These are phyloP conservation scores for Apophysomyces trapeziformis DNA, from an alignment of 371 early-diverging fungal genomes.

Conservation along the genomic window DNA sequence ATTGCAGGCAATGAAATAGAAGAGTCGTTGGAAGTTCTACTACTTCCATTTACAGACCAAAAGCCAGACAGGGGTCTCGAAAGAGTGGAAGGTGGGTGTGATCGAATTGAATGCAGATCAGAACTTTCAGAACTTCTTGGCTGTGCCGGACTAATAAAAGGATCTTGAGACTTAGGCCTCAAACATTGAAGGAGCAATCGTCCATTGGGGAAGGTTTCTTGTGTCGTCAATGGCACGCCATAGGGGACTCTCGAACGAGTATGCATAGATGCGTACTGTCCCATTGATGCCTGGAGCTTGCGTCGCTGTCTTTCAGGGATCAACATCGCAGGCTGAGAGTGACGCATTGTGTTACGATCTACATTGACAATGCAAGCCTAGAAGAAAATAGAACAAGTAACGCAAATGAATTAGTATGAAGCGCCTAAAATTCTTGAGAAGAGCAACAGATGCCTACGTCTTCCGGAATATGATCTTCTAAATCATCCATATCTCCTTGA, in stretches of 20 bases:
- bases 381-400: background rate
- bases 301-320: constrained; percentile 60
- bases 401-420: background rate
- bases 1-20: constrained; percentile 28
- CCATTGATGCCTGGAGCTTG: constrained; percentile 57
- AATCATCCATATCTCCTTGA: constrained; percentile 55
- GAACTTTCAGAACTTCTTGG: constrained; percentile 36
- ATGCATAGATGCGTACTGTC: constrained; percentile 57
- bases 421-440: too few species aligned
- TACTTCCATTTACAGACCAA: constrained; percentile 40
- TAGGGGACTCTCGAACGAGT: constrained; percentile 46
- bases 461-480: constrained; percentile 64
- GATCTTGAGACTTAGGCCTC: constrained; percentile 45
- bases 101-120: constrained; percentile 36
- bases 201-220: constrained; percentile 66
- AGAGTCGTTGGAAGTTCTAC: constrained; percentile 40
- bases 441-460: constrained; percentile 52
- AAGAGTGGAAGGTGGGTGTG: constrained; percentile 27
- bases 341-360: constrained; percentile 61
- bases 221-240: constrained; percentile 57
- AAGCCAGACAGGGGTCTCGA: constrained; percentile 36
- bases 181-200: constrained; percentile 54
- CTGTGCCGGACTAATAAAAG: constrained; percentile 34
- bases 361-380: constrained; percentile 64
- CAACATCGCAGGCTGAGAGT: constrained; percentile 38